phyloP scores from a whole-genome alignment of 192 early-diverging fungal genomes.

The Backusella sp. region DNA sequence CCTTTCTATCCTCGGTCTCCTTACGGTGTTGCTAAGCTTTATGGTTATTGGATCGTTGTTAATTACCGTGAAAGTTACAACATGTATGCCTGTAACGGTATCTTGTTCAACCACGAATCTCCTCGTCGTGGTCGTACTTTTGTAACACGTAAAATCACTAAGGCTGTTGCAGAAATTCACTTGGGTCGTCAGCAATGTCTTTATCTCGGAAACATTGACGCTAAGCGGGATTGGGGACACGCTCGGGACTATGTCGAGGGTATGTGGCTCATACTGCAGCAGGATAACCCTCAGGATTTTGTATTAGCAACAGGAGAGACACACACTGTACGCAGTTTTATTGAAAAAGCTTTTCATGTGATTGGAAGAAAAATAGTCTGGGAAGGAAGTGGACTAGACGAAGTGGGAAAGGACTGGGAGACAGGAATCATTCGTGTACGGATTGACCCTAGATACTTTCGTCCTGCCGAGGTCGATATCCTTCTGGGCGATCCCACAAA shows the following conservation, averaged over 20 bases:
- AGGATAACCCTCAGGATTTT: constrained; percentile 68
- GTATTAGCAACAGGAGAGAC: constrained; percentile 78
- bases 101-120: constrained; percentile 76
- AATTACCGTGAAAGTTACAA: constrained; percentile 76
- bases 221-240: constrained; percentile 79
- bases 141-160: constrained; percentile 74
- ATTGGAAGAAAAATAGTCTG: constrained; percentile 57
- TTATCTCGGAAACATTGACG: constrained; percentile 71
- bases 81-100: constrained; percentile 78
- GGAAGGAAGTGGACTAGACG: constrained; percentile 59
- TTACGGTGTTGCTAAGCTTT: constrained; percentile 78
- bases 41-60: constrained; percentile 75
- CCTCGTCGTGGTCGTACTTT: constrained; percentile 70
- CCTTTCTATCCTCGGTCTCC: constrained; percentile 80
- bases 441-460: constrained; percentile 70
- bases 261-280: constrained; percentile 80
- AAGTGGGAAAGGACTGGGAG: constrained; percentile 55
- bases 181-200: constrained; percentile 63
- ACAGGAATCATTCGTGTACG: constrained; percentile 54
- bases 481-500: constrained; percentile 70
- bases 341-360: constrained; percentile 71
- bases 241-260: constrained; percentile 73
- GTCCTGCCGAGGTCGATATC: constrained; percentile 74
- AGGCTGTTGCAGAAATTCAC: constrained; percentile 71
- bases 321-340: constrained; percentile 73